Percentiles rank a stretch among this genome's conserved stretches.
These are phyloP conservation scores for Colletotrichum somersetense DNA, from an alignment of 2,329 filamentous ascomycete species.

Conservation along the genomic window DNA sequence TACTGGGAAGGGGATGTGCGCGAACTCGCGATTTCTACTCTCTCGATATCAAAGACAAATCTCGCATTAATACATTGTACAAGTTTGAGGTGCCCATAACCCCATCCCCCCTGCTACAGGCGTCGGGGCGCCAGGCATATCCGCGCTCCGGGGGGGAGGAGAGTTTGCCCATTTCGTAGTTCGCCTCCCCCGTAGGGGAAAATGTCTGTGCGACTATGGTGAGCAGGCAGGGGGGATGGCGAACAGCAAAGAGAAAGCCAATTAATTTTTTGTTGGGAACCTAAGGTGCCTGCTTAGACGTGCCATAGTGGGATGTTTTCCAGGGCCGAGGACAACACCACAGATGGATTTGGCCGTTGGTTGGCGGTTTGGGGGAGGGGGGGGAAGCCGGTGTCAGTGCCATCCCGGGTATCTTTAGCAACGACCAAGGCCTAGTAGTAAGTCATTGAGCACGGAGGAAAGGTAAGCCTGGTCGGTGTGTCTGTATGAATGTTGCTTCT, in stretches of 20 bases:
- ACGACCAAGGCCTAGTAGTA: not conserved
- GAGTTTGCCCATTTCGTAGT: not conserved
- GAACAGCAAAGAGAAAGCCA: slow-evolving; percentile 19
- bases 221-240: not conserved
- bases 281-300: slow-evolving; percentile 3
- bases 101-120: not conserved
- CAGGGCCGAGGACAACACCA: not conserved
- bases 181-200: not conserved
- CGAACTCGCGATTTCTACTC: not conserved
- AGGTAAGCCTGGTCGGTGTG: not conserved
- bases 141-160: no score
- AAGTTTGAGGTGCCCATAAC: not conserved
- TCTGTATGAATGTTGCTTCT: not conserved
- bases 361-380: not conserved
- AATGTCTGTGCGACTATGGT: slow-evolving; percentile 10
- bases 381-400: not conserved
- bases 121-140: no score
- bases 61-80: not conserved
- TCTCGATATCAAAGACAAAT: not conserved
- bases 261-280: slow-evolving; percentile 35
- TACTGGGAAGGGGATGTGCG: not conserved
- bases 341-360: slow-evolving; percentile 1
- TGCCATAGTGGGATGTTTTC: not conserved
- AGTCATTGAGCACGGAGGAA: not conserved
- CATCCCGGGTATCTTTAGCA: slow-evolving; percentile 6